Percentiles rank a stretch among this genome's conserved stretches.
These are phyloP conservation scores for Eucalyptus polyanthemos DNA, from an alignment of 345 rosid species.

Conservation along the genomic window DNA sequence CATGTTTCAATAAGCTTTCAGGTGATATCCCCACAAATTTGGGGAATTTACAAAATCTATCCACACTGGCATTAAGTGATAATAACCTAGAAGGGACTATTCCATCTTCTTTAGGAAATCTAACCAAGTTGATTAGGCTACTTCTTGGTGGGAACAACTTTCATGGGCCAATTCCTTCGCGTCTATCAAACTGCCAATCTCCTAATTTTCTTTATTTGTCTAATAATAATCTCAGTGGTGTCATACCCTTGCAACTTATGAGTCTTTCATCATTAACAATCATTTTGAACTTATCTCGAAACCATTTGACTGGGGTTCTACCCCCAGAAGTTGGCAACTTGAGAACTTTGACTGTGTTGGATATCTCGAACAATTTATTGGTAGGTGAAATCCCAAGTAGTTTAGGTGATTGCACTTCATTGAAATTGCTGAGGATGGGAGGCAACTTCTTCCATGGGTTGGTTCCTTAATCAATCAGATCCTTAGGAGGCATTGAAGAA, in stretches of 20 bases:
- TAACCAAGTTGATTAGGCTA: not conserved
- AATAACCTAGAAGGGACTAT: not conserved
- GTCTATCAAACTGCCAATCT: fast-evolving
- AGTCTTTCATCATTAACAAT: not conserved
- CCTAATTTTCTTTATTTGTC: fast-evolving
- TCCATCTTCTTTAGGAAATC: not conserved
- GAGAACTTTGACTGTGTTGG: not conserved
- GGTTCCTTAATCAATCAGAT: not conserved
- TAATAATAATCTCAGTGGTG: not conserved
- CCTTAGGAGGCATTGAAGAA: not conserved
- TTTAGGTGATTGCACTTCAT: not conserved
- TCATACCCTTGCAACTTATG: fast-evolving
- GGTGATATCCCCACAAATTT: not conserved
- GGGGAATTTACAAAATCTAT: not conserved
- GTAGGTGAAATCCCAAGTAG: not conserved
- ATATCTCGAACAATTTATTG: not conserved
- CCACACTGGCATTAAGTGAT: fast-evolving
- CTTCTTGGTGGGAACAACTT: not conserved
- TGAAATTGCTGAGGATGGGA: not conserved
- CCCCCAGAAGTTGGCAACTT: not conserved
- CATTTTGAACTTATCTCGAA: not conserved
- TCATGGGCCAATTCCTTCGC: not conserved
- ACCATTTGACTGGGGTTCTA: not conserved
- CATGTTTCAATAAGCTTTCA: not conserved
- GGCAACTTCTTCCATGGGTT: not conserved